Evolutionary conservation across 2,329 filamentous ascomycete genomes (phyloP), one percentile per base, ranked within the genome.

Genomic region (Metarhizium anisopliae): DNA sequence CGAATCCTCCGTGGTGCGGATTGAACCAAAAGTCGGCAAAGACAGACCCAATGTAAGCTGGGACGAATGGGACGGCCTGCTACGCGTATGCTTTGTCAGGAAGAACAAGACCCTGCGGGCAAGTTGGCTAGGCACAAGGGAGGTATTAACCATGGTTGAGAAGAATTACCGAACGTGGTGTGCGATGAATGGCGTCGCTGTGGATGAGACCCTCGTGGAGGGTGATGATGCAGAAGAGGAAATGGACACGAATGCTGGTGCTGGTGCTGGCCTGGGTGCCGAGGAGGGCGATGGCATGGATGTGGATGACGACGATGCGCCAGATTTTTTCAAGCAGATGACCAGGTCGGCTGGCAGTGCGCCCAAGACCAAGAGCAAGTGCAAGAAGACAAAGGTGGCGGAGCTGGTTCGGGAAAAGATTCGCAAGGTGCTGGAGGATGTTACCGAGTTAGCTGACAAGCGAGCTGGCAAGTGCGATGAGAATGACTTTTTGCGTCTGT

Each of bases 41-140:
- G 82, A 85, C 61, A 77, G 90, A 42, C 93, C 93, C 54, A 86
- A 90, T 63, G 92, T 97, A 60, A 89, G 85, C 68, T 97, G 93
- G 72, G 90, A 95, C 54, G 94, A 97, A 71, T 96, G 92, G 86
- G 93, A 97, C 67, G 92, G 93, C 10, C 78, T 97, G 67, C 72
- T 97, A 59, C 78, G 85, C 59, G 96, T 96, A 63, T 73, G 70
- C 62, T 74, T 77, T 62, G 80, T 80, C 59, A 79, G 94, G 62
- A 94, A 95, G 75, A 97, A 97, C 73, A 90, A 92, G 71, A 96
- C 90, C 1, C 75, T 97, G 54, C 80, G 91, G 43, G 87, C 90
- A 5, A 87, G 84, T 59, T 95, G 91, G 74, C 76, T 95, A 53
- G 87, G 88, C 16, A 91, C 87, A 14, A 86, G 84, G 56, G 89